phyloP scores from a whole-genome alignment of 75 land plant genomes.

The Pinus albicaulis region DNA sequence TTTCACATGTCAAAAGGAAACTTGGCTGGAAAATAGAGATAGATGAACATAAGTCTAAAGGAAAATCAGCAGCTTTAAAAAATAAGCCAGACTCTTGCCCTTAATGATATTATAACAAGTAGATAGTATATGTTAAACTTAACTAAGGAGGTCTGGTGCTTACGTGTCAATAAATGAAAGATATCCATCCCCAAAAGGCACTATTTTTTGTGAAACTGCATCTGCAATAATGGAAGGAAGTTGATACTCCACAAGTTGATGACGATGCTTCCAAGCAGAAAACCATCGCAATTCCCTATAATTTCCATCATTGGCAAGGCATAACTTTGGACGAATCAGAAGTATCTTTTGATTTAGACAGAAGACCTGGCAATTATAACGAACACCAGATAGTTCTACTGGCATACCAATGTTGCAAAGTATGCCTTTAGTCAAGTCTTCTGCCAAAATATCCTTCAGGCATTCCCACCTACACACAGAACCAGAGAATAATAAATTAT shows the following conservation, averaged over 20 bases:
- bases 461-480: constrained; percentile 89
- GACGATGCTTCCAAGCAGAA: constrained; percentile 86
- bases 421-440: constrained; percentile 85
- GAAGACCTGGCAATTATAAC: constrained; percentile 93
- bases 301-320: constrained; percentile 97
- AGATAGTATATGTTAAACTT: too few relatives aligned
- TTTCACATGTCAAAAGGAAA: neutral
- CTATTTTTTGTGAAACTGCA: constrained; percentile 56
- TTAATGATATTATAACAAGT: neutral
- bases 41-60: neutral
- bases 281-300: constrained; percentile 97
- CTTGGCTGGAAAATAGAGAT: neutral
- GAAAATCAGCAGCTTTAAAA: neutral
- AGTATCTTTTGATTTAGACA: constrained; percentile 83
- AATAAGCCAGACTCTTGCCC: neutral
- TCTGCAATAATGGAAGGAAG: constrained; percentile 69
- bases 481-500: neutral
- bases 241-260: constrained; percentile 64
- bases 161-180: constrained; percentile 87
- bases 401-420: constrained; percentile 97
- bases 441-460: constrained; percentile 70
- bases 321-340: constrained; percentile 95
- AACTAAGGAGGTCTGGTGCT: constrained; percentile 10
- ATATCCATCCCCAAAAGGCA: constrained; percentile 94
- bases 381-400: constrained; percentile 68